Evolutionary conservation across 129 eudicot genomes (phyloP), one percentile per base, ranked within the genome.

Genomic region (Pulicaria dysenterica): DNA sequence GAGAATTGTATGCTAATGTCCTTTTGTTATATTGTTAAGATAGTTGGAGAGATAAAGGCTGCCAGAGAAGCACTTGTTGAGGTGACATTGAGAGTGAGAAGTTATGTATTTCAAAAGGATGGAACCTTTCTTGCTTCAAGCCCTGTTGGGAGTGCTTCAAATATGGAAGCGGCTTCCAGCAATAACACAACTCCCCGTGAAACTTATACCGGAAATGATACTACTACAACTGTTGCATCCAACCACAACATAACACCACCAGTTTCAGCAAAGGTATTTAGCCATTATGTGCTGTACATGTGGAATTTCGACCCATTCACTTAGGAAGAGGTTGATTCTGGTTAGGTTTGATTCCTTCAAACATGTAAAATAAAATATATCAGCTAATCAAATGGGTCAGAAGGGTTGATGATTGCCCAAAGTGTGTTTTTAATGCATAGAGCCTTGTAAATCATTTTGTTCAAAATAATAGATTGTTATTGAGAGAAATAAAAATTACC

Each of bases 21-120:
- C 47, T 61, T 63, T 69, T 73, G 31, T 24, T 24, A 24, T 24
- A 24, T 62, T 56, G 47, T 70, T 48, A 81, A 95, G 99, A 95
- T 95, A 74, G 94, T 86, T 19, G 99, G 99, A 80, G 97, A 90
- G 85, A 95, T 95, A 39, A 95, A 78, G 87, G 96, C 85, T 67
- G 93, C 99, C 73, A 84, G 99, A 65, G 99, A 84, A 79, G 99
- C 96, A 34, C 89, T 95, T 70, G 80, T 95, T 73, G 97, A 90
- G 85, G 88, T 95, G 89, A 95, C 99, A 68, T 73, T 87, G 37
- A 84, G 90, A 76, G 77, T 90, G 36, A 80, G 99, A 57, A 86
- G 88, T 81, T 84, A 85, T 73, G 56, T 86, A 46, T 95, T 82
- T 53, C 94, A 80, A 47, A 84, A 81, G 74, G 98, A 90, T 73